phyloP scores from a whole-genome alignment of 371 early-diverging fungal species.

The Blastocladiella emersonii region DNA sequence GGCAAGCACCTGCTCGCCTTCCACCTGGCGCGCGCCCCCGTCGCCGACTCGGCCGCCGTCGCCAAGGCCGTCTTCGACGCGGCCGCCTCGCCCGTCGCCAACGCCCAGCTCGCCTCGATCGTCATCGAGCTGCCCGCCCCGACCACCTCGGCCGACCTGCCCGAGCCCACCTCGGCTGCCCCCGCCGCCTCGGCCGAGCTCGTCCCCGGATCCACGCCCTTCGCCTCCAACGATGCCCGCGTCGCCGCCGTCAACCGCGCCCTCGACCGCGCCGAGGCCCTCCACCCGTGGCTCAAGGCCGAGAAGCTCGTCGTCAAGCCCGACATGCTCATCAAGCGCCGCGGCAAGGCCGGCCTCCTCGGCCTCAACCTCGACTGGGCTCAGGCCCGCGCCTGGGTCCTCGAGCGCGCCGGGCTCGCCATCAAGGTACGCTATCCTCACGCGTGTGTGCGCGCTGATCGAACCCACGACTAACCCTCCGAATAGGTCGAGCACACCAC shows the following conservation, averaged over 20 bases:
- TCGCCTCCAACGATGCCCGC: constrained; percentile 7
- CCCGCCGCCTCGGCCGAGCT: constrained; percentile 18
- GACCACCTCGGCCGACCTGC: constrained; percentile 4
- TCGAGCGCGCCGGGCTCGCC: constrained; percentile 65
- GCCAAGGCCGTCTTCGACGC: constrained; percentile 48
- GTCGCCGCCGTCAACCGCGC: constrained; percentile 32
- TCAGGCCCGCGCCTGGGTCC: constrained; percentile 76
- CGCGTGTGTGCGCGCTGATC: neutral
- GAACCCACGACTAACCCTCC: neutral
- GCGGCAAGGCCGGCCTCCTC: constrained; percentile 88
- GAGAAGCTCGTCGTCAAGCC: constrained; percentile 87
- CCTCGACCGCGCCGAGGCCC: constrained; percentile 51
- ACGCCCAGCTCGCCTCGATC: constrained; percentile 29
- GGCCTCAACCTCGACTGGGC: constrained; percentile 79
- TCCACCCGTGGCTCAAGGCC: constrained; percentile 72
- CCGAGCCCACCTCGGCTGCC: neutral
- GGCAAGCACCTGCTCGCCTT: constrained; percentile 87
- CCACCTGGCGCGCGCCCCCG: constrained; percentile 63
- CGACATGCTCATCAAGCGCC: constrained; percentile 91
- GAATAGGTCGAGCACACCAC: constrained; percentile 64
- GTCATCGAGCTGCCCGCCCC: constrained; percentile 40
- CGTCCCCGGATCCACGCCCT: constrained; percentile 16
- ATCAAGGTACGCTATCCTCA: constrained; percentile 44
- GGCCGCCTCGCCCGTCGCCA: constrained; percentile 35
- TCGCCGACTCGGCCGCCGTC: constrained; percentile 17